Conservation (phyloP, 1,139 yeast genomes). For the Candida gigantensis region DNA sequence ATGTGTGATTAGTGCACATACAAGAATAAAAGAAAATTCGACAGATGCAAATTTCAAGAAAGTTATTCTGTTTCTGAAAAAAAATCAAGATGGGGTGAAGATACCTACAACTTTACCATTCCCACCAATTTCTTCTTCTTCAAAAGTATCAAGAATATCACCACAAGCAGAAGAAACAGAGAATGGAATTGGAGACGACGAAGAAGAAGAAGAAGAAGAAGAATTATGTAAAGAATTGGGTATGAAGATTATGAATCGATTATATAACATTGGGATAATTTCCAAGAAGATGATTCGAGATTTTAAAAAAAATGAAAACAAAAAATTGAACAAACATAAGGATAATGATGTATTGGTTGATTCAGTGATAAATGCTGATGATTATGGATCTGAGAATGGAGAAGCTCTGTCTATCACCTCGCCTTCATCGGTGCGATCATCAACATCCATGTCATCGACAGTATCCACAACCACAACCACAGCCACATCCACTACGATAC, state of each 20-base stretch:
- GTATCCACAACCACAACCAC: background rate
- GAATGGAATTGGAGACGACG: background rate
- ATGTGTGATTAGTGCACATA: no score
- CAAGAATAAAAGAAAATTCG: no score
- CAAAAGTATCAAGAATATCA: no score
- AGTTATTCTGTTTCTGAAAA: no score
- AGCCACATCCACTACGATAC: background rate
- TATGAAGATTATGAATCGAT: constrained; percentile 5
- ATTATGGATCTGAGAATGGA: background rate
- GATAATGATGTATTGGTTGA: no score
- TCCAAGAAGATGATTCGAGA: background rate
- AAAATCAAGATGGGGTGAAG: no score
- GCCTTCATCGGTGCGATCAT: no score
- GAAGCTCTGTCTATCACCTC: background rate
- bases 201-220: background rate
- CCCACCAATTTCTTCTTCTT: no score
- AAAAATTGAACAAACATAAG: no score
- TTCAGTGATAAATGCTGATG: background rate
- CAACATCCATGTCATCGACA: background rate
- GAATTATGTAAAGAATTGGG: constrained; percentile 10
- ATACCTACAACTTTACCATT: no score
- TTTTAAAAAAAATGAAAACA: background rate
- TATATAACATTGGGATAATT: background rate
- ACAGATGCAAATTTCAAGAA: no score
- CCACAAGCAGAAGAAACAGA: no score